A percentile compares a stretch with the other conserved stretches of the same genome.
phyloP scores from a whole-genome alignment of 495 filamentous ascomycete genomes.

The Talaromyces proteolyticus region DNA sequence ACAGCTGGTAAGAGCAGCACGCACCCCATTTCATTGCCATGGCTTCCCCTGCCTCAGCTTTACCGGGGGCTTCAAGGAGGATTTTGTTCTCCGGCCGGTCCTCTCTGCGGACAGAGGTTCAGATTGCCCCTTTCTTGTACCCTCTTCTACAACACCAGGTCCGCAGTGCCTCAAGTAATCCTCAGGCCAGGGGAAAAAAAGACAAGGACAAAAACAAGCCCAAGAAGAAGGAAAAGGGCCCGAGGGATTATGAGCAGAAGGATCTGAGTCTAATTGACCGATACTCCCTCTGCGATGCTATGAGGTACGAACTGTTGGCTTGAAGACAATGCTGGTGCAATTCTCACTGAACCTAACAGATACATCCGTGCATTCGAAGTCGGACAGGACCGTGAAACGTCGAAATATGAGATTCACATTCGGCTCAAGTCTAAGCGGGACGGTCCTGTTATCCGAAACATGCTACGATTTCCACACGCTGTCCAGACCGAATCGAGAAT shows the following conservation, averaged over 20 bases:
- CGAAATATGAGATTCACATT: slow-evolving; percentile 86
- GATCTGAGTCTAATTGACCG: slow-evolving; percentile 58
- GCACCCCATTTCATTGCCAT: slow-evolving; percentile 13
- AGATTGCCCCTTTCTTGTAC: slow-evolving; percentile 26
- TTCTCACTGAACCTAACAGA: slow-evolving; percentile 40
- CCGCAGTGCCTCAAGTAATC: slow-evolving; percentile 30
- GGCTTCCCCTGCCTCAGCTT: slow-evolving; percentile 30
- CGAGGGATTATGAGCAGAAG: slow-evolving; percentile 54
- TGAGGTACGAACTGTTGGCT: slow-evolving; percentile 54
- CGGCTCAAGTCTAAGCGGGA: slow-evolving; percentile 74
- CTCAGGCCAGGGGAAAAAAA: slow-evolving; percentile 34
- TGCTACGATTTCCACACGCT: slow-evolving; percentile 81
- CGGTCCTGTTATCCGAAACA: slow-evolving; percentile 78
- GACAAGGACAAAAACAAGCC: slow-evolving; percentile 43
- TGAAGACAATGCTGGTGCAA: not conserved
- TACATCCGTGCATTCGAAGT: slow-evolving; percentile 92
- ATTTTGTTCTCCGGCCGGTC: slow-evolving; percentile 31
- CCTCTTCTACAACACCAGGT: slow-evolving; percentile 28
- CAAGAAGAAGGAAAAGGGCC: slow-evolving; percentile 61
- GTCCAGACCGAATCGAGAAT: slow-evolving; percentile 81
- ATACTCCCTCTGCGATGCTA: slow-evolving; percentile 83
- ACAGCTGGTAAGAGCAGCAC: not conserved
- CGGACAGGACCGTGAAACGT: slow-evolving; percentile 59
- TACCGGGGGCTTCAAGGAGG: slow-evolving; percentile 35
- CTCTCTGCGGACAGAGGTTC: slow-evolving; percentile 20